phyloP scores from a whole-genome alignment of 345 rosid species.

The Eucalyptus victrix region DNA sequence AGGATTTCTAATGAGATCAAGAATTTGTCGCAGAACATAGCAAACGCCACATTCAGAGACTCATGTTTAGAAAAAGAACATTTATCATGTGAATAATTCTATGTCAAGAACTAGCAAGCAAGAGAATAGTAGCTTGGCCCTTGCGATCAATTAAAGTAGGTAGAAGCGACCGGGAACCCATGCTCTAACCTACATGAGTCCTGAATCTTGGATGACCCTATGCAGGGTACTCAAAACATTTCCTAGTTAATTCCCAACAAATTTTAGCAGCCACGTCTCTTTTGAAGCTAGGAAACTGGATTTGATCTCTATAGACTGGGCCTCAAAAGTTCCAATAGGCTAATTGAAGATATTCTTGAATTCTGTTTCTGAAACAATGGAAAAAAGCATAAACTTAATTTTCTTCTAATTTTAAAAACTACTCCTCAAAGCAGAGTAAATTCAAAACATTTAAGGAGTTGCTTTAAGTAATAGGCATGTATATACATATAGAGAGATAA shows the following conservation, averaged over 20 bases:
- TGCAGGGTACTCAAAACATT: not conserved
- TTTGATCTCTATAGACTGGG: not conserved
- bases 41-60: not conserved
- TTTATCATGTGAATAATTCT: not conserved
- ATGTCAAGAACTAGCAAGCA: not conserved
- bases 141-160: not conserved
- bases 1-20: not conserved
- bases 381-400: not conserved
- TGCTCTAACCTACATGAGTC: not conserved
- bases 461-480: not conserved
- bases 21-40: not conserved
- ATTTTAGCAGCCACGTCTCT: not conserved
- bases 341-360: not conserved
- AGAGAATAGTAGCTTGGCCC: not conserved
- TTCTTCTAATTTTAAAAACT: not conserved
- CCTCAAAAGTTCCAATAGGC: not conserved
- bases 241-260: not conserved
- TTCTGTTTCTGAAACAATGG: not conserved
- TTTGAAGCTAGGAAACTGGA: not conserved
- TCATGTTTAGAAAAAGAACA: not conserved
- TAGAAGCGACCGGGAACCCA: not conserved
- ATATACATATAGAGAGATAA: not conserved
- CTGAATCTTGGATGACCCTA: not conserved
- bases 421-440: not conserved
- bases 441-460: not conserved